Conservation (phyloP, 805 yeast genomes). For the Komagataella pastoris region DNA sequence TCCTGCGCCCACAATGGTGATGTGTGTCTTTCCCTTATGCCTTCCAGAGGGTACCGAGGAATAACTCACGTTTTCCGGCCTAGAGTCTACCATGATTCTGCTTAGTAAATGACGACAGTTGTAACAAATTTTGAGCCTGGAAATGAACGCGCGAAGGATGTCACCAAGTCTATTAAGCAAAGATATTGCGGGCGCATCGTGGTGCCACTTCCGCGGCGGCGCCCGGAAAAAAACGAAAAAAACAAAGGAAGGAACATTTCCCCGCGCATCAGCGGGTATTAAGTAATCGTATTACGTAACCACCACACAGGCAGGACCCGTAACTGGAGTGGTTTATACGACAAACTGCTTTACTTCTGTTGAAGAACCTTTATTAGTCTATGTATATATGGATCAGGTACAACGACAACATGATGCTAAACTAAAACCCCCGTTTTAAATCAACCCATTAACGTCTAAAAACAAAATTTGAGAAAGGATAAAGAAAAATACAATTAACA, state of each 20-base stretch:
- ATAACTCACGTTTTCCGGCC: neutral
- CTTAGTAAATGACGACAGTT: neutral
- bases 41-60: slow-evolving; percentile 30
- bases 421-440: slow-evolving; percentile 1
- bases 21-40: slow-evolving; percentile 55
- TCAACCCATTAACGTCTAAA: neutral
- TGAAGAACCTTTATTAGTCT: neutral
- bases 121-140: neutral
- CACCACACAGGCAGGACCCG: neutral
- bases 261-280: neutral
- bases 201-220: neutral
- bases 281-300: neutral
- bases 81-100: neutral
- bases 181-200: neutral
- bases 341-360: neutral
- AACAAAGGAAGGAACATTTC: neutral
- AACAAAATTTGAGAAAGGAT: slow-evolving; percentile 1
- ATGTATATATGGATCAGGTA: neutral
- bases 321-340: too few species aligned
- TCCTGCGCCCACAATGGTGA: slow-evolving; percentile 87
- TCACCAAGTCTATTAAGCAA: neutral
- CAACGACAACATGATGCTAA: neutral
- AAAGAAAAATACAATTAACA: slow-evolving; percentile 6
- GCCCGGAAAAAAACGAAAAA: too few species aligned
- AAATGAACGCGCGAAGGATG: neutral